Evolutionary conservation across 768 basidiomycete genomes (phyloP), one percentile per base, ranked within the genome.

Genomic region (Tricholoma matsutake): DNA sequence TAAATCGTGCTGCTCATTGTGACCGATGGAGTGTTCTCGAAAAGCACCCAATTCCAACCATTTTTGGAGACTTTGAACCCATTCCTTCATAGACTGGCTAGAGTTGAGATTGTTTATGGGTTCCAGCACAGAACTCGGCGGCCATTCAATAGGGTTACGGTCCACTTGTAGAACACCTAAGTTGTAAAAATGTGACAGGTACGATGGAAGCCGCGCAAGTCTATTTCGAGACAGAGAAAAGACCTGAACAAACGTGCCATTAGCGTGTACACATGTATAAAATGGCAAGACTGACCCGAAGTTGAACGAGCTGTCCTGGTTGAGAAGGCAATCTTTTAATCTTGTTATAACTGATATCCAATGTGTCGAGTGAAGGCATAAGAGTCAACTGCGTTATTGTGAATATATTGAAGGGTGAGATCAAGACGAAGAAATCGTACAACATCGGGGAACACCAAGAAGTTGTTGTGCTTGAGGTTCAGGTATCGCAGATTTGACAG

Each of bases 81-180:
- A 94, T 45, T 85, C 82, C 69, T 82, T 83, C 79, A 87, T 84
- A 16, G 78, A 78, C 54, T 84, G 79, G 32, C 77, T 72, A 60
- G 81, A 79, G 52, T 81, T 76, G 16, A 71, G 64, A 28, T 80
- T 77, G 47, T 71, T 75, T 10, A 75, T 70, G 16, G 71, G 68
- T 47, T 82, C 81, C 70, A 88, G 69, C 13, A 89, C 76, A 53
- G 76, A 60, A 62, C 78, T 82, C 6, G 92, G 90, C 0, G 96
- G 96, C 94, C 95, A 98, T 73, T 94, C 90, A 39, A 97, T 82
- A 3, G 96, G 96, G 69, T 99, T 98, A 63, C 89, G 86, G 64
- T 96, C 95, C 8, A 92, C 78, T 73, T 92, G 92, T 66, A 98
- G 79, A 32, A 97, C 82, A 52, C 86, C 85, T 41, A 99, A 79